These are phyloP conservation scores for Nemania sp. DNA, from an alignment of 2,329 filamentous ascomycete genomes.

Conservation along the genomic window DNA sequence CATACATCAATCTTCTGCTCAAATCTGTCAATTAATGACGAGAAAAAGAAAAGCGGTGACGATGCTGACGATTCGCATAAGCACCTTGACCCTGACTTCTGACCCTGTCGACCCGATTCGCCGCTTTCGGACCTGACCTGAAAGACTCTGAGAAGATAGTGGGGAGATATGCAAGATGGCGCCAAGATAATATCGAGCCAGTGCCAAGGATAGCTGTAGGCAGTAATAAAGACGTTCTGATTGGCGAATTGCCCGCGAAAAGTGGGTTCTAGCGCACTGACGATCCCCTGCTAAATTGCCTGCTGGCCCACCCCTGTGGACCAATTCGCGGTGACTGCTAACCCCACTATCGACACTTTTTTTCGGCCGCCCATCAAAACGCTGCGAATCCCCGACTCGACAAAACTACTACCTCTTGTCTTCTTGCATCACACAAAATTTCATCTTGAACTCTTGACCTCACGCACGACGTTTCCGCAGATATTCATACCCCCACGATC, in stretches of 20 bases:
- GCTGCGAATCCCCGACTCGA: slow-evolving; percentile 13
- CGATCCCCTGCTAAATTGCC: slow-evolving; percentile 8
- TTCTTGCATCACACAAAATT: slow-evolving; percentile 17
- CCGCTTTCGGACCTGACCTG: slow-evolving; percentile 24
- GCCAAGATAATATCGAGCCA: not conserved
- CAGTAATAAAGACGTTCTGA: slow-evolving; percentile 8
- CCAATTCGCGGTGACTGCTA: slow-evolving; percentile 18
- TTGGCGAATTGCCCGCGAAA: too few species aligned
- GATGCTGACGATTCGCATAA: too few species aligned
- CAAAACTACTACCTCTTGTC: slow-evolving; percentile 1
- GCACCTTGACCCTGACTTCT: too few species aligned
- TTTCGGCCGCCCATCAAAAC: slow-evolving; percentile 17
- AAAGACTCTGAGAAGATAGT: not conserved
- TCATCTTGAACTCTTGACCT: not conserved
- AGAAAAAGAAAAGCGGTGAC: too few species aligned
- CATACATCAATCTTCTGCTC: too few species aligned
- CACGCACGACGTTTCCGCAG: slow-evolving; percentile 17
- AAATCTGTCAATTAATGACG: too few species aligned
- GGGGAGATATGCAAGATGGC: slow-evolving; percentile 3
- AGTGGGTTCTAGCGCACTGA: not conserved
- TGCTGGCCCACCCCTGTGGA: slow-evolving; percentile 4
- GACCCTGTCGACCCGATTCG: too few species aligned
- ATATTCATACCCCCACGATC: slow-evolving; percentile 19
- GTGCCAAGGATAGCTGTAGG: not conserved
- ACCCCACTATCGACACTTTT: slow-evolving; percentile 27